Base-by-base conservation (phyloP, 495 filamentous ascomycete genomes). In the Annulohypoxylon bovei region DNA sequence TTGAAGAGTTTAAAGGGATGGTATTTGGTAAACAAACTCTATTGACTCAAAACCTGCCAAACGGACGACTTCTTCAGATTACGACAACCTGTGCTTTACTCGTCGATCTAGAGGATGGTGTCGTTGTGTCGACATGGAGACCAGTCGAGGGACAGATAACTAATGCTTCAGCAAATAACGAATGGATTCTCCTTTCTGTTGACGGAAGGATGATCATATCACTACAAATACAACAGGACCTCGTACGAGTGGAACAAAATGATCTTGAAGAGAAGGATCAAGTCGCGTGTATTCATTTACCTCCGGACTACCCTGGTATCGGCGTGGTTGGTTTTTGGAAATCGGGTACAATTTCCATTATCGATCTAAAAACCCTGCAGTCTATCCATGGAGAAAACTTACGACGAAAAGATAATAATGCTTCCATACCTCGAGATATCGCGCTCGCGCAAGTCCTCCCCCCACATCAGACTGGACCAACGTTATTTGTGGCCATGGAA, bases 401-500 rank as follows among this genome's bases (percentile, higher is more conserved):
- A 16, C 81, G 82, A 58, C 78, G 91, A 3, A 86, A 88, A 8
- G 87, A 86, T 23, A 88, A 92, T 58, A 83, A 87, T 20, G 87
- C 89, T 11, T 90, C 92, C 7, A 89, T 97, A 50, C 95, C 95
- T 3, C 86, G 94, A 18, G 93, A 93, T 49, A 86, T 98, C 3
- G 87, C 92, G 1, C 82, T 98, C 9, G 89, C 91, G 3, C 87
- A 92, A 47, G 81, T 98, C 1, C 84, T 97, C 12, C 86, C 87
- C 14, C 67, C 76, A 40, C 52, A 75, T 39, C 40, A 76, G 4
- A 70, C 79, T 33, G 83, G 83, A 0, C 89, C 93, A 1, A 97
- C 91, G 0, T 81, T 99, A 1, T 93, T 99, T 65, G 83, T 97
- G 25, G 91, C 94, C n/a, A 93, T 97, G 89, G 93, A 95, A 20